phyloP scores from a whole-genome alignment of 1,139 yeast species.

The Yamadazyma kanchanaburiensis region DNA sequence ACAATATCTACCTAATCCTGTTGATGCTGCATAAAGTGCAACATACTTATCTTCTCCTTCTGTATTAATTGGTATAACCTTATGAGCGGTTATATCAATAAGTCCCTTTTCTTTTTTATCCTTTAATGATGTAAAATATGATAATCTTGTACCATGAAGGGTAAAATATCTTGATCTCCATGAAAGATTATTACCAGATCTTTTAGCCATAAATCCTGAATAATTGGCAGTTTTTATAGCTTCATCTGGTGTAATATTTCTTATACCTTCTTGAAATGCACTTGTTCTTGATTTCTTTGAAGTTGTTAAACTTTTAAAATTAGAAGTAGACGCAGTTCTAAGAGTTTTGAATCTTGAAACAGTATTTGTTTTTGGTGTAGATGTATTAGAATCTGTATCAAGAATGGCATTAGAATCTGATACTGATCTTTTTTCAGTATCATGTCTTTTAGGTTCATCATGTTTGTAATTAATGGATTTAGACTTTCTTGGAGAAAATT shows the following conservation, averaged over 20 bases:
- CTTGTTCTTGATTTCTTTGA: slow-evolving; percentile 68
- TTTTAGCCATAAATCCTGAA: slow-evolving; percentile 95
- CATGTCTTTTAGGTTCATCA: slow-evolving; percentile 12
- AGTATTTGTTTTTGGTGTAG: slow-evolving; percentile 11
- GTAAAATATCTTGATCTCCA: slow-evolving; percentile 93
- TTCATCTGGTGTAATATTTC: slow-evolving; percentile 70
- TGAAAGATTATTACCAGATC: slow-evolving; percentile 76
- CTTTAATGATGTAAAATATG: slow-evolving; percentile 77
- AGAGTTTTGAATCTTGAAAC: slow-evolving; percentile 37
- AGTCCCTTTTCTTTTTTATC: slow-evolving; percentile 88
- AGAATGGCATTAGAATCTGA: slow-evolving; percentile 22
- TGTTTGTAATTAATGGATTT: slow-evolving; percentile 18
- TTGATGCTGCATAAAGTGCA: slow-evolving; percentile 85
- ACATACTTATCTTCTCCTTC: slow-evolving; percentile 68
- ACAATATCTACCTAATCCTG: slow-evolving; percentile 90
- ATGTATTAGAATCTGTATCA: slow-evolving; percentile 6
- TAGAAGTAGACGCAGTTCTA: slow-evolving; percentile 43
- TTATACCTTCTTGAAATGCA: slow-evolving; percentile 91
- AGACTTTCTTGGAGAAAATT: slow-evolving; percentile 38
- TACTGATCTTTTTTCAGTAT: slow-evolving; percentile 26
- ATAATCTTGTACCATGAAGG: slow-evolving; percentile 86
- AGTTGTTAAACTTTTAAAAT: slow-evolving; percentile 39
- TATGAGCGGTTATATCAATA: slow-evolving; percentile 92
- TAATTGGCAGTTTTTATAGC: slow-evolving; percentile 72
- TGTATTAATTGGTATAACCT: slow-evolving; percentile 61